Base-by-base conservation (phyloP, 495 filamentous ascomycete genomes). In the Lophiostoma macrostomum region DNA sequence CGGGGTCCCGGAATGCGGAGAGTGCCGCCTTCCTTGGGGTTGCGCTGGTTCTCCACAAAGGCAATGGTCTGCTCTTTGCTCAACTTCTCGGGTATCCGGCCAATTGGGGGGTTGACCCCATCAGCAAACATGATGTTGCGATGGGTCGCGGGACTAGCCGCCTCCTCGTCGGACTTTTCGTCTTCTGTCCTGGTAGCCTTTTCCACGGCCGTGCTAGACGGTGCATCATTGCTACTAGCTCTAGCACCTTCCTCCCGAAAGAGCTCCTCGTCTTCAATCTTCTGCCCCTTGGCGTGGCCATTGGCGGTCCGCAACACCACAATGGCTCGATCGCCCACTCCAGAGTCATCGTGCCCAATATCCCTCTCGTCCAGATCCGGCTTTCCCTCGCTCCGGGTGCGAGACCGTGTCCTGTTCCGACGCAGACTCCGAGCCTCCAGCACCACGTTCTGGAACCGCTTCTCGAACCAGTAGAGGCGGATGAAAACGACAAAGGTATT, bases 391-490 rank as follows among this genome's bases (percentile, higher is more conserved):
- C 73, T 76, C 53, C 79, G 76, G 1, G 77, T 76, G 41, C 80
- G 78, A 16, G 79, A 73, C 50, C 81, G 74, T 4, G 80, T 76
- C 39, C 78, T 77, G 7, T 80, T 74, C 4, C 72, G 64, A 36
- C 82, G 82, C 31, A 79, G 46, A 35, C 67, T 71, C 10, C 76
- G 71, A 4, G 77, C 76, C 53, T 83, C 78, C 19, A 71, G 76
- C 24, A 84, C 90, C 39, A 96, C 76, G 56, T 85, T 73, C 67
- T 90, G 82, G 60, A 98, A 95, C 2, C 90, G 80, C 65, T 91
- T 95, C 71, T 97, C 91, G 62, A 98, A 98, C 91, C 91, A 97
- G 70, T 95, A 95, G 4, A 97, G 73, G 2, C 93, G 86, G 18
- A 97, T 74, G 60, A 94, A 94, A 0, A 97, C 91, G 24, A 97